Conservation (phyloP, 352 stramenopile genomes). For the Peronospora tabacina region DNA sequence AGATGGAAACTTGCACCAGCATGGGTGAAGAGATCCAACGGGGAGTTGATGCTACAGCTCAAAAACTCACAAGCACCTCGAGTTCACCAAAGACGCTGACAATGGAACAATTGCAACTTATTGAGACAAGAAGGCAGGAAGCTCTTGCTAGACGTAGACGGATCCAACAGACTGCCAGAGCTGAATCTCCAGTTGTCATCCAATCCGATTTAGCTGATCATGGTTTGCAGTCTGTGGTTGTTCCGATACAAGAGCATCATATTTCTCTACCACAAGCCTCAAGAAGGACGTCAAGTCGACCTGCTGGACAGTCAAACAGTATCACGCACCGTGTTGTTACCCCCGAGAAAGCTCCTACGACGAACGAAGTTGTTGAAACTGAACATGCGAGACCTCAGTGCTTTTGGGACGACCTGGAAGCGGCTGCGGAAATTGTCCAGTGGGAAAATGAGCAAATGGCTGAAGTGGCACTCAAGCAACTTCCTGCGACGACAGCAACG, state of each 20-base stretch:
- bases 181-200: conserved; percentile 3
- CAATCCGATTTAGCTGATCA: conserved; percentile 1
- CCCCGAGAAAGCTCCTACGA: conserved; percentile 11
- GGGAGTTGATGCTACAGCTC: conserved; percentile 1
- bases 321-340: conserved; percentile 19
- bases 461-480: conserved; percentile 16
- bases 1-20: not conserved
- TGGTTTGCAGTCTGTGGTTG: not conserved
- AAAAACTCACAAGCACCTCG: conserved; percentile 1
- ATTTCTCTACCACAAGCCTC: not conserved
- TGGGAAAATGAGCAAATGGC: conserved; percentile 46
- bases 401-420: conserved; percentile 39
- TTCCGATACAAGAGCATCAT: not conserved
- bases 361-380: not conserved
- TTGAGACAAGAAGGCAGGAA: conserved; percentile 46
- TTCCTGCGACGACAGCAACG: not conserved
- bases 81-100: conserved; percentile 40
- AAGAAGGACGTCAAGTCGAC: conserved; percentile 3
- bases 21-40: not conserved
- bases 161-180: not conserved
- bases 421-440: conserved; percentile 42
- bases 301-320: not conserved
- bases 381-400: conserved; percentile 13
- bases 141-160: conserved; percentile 51
- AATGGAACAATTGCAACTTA: conserved; percentile 39